Evolutionary conservation across 768 basidiomycete genomes (phyloP), one percentile per base, ranked within the genome.

Genomic region (Scleroderma citrinum): DNA sequence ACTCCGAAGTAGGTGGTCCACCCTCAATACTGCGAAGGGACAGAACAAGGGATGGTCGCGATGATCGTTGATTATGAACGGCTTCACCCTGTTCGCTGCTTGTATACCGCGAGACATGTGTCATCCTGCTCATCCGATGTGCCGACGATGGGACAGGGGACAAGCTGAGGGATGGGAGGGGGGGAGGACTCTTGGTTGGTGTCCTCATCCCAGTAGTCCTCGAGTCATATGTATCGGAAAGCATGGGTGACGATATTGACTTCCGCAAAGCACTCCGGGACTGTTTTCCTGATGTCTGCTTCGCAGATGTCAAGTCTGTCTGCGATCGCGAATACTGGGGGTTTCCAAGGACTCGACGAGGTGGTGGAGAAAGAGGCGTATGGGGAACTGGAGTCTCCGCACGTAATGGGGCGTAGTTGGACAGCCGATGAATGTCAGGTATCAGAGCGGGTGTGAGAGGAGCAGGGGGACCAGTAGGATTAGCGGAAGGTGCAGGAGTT

Each of bases 331-430:
- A 85, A 56, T 75, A 76, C 17, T 74, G 59, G 8, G 76, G 67
- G 4, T 56, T 68, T 35, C 57, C 46, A 48, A 76, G 61, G 24
- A 75, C 63, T 55, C 73, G 67, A 55, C 73, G 75, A 10, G 87
- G 86, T 5, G 87, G 80, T 31, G 85, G 87, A 2, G 80, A 71
- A 17, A 89, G 71, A 19, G 85, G 81, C 2, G 75, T 78, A 52
- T 82, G 67, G 19, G 74, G 80, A 10, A 74, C 77, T 12, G 87
- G 87, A 0, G 83, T 87, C 52, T 83, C 83, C 13, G 78, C 81
- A 14, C 86, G 81, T 30, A 69, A 53, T 19, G 80, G 78, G 34
- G 77, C 66, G 38, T 73, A 73, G 52, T 71, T 77, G 6, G 73
- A 67, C 40, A 64, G 50, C 29, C 61, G 62, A 42, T 69, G 65